Evolutionary conservation across 306 rosid genomes (phyloP).

Genomic region (Pterocarpus santalinus): DNA sequence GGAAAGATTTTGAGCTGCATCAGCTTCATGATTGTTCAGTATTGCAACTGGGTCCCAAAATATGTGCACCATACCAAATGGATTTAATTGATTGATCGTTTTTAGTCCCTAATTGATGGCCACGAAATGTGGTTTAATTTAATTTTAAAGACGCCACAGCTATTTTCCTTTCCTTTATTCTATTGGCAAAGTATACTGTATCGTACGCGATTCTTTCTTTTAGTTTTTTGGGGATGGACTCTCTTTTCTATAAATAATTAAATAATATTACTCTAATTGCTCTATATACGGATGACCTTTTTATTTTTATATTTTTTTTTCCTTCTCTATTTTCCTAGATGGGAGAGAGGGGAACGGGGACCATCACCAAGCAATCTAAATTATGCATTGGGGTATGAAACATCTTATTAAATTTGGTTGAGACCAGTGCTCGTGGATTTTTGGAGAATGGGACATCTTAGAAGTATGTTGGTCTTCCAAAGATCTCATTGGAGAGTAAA

Average conservation of each 20-base stretch:
- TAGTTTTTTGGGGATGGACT: background rate
- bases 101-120: constrained; percentile 55
- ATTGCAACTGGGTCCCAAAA: constrained; percentile 68
- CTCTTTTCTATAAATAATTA: background rate
- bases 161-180: constrained; percentile 46
- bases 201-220: background rate
- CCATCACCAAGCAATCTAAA: constrained; percentile 65
- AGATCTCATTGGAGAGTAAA: constrained; percentile 84
- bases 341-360: constrained; percentile 69
- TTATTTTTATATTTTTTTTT: background rate
- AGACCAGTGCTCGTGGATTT: constrained; percentile 97
- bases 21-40: constrained; percentile 55
- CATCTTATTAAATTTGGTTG: constrained; percentile 56
- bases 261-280: background rate
- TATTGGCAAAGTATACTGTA: constrained; percentile 31
- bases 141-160: constrained; percentile 21
- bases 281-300: constrained; percentile 18
- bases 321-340: constrained; percentile 7
- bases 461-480: constrained; percentile 95
- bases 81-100: constrained; percentile 55
- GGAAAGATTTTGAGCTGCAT: constrained; percentile 38
- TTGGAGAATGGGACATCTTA: constrained; percentile 87
- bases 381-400: constrained; percentile 63
- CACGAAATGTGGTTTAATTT: constrained; percentile 33
- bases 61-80: constrained; percentile 65